Evolutionary conservation across 768 basidiomycete genomes (phyloP).

Genomic region (Pulveroboletus sp.): DNA sequence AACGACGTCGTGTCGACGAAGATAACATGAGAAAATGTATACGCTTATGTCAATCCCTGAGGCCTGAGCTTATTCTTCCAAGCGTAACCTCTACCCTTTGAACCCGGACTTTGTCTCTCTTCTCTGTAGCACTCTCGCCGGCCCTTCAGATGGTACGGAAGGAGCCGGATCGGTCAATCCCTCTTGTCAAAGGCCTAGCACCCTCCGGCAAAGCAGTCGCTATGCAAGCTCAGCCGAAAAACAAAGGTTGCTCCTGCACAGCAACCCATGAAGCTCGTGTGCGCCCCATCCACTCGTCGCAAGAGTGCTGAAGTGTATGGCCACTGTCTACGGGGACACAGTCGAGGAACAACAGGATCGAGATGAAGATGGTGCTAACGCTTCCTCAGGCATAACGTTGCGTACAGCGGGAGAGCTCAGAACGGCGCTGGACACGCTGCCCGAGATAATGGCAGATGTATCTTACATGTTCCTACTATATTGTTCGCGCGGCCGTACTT

Average conservation of each 20-base stretch:
- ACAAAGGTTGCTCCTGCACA: slow-evolving; percentile 95
- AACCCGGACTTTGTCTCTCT: slow-evolving; percentile 93
- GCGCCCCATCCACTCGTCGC: slow-evolving; percentile 84
- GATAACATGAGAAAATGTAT: too few relatives aligned
- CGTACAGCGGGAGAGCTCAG: slow-evolving; percentile 91
- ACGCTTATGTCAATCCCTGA: too few relatives aligned
- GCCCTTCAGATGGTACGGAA: slow-evolving; percentile 48
- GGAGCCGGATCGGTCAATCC: slow-evolving; percentile 82
- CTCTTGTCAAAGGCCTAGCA: slow-evolving; percentile 85
- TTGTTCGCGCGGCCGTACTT: too few relatives aligned
- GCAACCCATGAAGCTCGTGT: slow-evolving; percentile 91
- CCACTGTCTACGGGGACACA: slow-evolving; percentile 32
- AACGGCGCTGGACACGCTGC: slow-evolving; percentile 77
- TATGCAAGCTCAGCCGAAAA: slow-evolving; percentile 85
- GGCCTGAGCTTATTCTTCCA: too few relatives aligned
- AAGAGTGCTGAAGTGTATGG: slow-evolving; percentile 64
- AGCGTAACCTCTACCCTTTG: slow-evolving; percentile 83
- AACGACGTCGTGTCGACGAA: too few relatives aligned
- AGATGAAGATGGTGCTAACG: slow-evolving; percentile 37
- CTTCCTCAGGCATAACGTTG: slow-evolving; percentile 39
- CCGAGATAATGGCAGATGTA: slow-evolving; percentile 88
- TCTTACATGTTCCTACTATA: too few relatives aligned
- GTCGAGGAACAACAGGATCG: slow-evolving; percentile 50
- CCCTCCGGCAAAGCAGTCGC: slow-evolving; percentile 89
- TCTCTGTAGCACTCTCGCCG: slow-evolving; percentile 56